phyloP scores from a whole-genome alignment of 1,284 basidiomycete species.

The Irpex rosettiformis region DNA sequence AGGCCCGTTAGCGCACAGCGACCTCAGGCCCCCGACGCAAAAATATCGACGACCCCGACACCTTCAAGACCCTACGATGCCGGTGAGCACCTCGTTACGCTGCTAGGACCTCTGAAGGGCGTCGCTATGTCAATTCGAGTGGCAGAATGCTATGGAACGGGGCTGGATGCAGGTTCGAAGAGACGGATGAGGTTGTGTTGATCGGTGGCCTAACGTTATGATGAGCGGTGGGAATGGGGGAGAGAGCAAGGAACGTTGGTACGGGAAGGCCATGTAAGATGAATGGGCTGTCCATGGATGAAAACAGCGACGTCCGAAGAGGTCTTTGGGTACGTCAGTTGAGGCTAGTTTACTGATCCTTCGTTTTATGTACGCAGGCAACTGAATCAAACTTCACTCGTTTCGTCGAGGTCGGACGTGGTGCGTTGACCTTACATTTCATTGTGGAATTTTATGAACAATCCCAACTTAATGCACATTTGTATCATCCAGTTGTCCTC shows the following conservation, averaged over 20 bases:
- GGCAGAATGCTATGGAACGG: conserved; percentile 3
- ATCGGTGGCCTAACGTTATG: neutral
- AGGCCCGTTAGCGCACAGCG: neutral
- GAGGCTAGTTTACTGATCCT: conserved; percentile 11
- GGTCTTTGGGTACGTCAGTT: neutral
- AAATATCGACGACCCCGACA: conserved; percentile 15
- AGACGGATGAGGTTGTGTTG: conserved; percentile 7
- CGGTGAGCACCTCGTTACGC: conserved; percentile 11
- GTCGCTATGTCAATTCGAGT: conserved; percentile 6
- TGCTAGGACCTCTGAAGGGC: conserved; percentile 11
- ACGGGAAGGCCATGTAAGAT: too few relatives aligned
- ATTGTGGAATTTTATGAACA: neutral
- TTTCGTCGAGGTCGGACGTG: conserved; percentile 97
- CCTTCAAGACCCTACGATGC: conserved; percentile 16
- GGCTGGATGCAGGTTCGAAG: conserved; percentile 11
- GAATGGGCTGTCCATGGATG: neutral
- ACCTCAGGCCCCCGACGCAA: conserved; percentile 3
- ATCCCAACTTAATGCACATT: neutral
- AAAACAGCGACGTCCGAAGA: conserved; percentile 1
- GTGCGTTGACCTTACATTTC: conserved; percentile 36
- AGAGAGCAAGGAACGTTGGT: neutral
- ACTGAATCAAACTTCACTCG: conserved; percentile 90
- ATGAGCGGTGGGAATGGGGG: neutral
- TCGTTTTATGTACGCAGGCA: conserved; percentile 19
- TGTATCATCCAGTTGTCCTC: conserved; percentile 72